Evolutionary conservation across 176 grass and related monocot species (phyloP), one percentile per base, ranked within the genome.

Genomic region (Oropetium thomaeum): DNA sequence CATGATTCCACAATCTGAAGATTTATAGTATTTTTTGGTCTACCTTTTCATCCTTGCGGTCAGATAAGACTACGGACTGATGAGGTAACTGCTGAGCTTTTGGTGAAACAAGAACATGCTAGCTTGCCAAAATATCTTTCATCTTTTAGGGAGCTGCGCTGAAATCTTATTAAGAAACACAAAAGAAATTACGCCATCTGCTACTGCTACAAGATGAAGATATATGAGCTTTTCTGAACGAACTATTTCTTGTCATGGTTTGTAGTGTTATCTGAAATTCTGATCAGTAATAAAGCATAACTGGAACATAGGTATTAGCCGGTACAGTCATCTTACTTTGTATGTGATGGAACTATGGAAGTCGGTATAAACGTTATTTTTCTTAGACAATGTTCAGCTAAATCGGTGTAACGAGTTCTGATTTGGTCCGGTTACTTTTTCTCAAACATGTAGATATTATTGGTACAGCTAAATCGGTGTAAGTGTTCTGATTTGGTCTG

Each of bases 51-150:
- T 20, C 19, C 35, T 82, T 74, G 67, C 4, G 38, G n/a, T 59
- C 63, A 48, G 62, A 59, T 69, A 83, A 69, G 51, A 75, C 52
- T 22, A 49, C 23, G 41, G 1, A 13, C 8, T 76, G 53, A 31
- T 76, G 53, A 31, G 73, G 53, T 69, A 83, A 77, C 48, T 70
- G 32, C 64, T 40, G 64, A 62, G 42, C 53, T 76, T 62, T 83
- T 48, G 8, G 42, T 41, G 33, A 51, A 51, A 41, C 17, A 74
- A 5, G 3, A 54, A 32, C 47, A 82, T 33, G 19, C 3, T 0
- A 27, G 6, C n/a, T 2, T 75, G 62, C 35, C 5, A 62, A 49
- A 49, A 82, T 47, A 77, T 87, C 64, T 86, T 25, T 55, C 49
- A 57, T 42, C 33, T 51, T 48, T n/a, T n/a, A n/a, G n/a, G n/a